These are phyloP conservation scores for Rhodotorula sp. DNA, from an alignment of 1,284 basidiomycete species.

Conservation along the genomic window DNA sequence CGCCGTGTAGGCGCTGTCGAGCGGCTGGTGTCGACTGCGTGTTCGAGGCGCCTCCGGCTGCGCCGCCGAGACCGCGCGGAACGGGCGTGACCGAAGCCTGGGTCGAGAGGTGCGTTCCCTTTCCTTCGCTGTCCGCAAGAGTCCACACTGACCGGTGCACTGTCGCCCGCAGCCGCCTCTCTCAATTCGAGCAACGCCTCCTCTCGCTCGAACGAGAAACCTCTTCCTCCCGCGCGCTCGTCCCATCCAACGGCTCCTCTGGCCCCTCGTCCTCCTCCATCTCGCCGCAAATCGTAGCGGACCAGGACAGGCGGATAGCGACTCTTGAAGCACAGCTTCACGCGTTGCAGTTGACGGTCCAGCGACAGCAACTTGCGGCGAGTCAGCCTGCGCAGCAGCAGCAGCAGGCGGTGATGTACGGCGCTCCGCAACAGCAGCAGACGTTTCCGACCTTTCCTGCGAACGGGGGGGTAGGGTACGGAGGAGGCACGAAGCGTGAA, in stretches of 20 bases:
- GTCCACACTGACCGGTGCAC: neutral
- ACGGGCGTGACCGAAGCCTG: slow-evolving; percentile 16
- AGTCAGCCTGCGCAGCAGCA: neutral
- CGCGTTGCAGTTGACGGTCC: slow-evolving; percentile 19
- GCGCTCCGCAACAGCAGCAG: neutral
- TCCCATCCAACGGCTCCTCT: neutral
- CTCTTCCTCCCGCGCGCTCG: neutral
- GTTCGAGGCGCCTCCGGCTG: slow-evolving; percentile 27
- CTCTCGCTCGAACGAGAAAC: slow-evolving; percentile 20
- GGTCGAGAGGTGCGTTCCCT: slow-evolving; percentile 23
- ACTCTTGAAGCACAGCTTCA: slow-evolving; percentile 35
- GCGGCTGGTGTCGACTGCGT: slow-evolving; percentile 29
- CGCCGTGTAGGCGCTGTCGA: slow-evolving; percentile 27
- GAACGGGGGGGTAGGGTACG: too few relatives aligned
- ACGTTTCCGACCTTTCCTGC: neutral
- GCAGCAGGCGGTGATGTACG: neutral
- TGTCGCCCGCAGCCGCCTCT: slow-evolving; percentile 7
- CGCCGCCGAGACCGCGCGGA: slow-evolving; percentile 13
- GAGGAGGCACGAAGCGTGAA: slow-evolving; percentile 11
- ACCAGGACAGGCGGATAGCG: slow-evolving; percentile 34
- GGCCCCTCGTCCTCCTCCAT: too few relatives aligned
- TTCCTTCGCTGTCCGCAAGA: too few relatives aligned
- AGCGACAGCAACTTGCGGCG: neutral
- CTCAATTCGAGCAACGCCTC: slow-evolving; percentile 23
- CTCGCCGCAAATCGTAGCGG: slow-evolving; percentile 3